Conservation (phyloP, 2,329 filamentous ascomycete species). For the Clarireedia monteithiana region DNA sequence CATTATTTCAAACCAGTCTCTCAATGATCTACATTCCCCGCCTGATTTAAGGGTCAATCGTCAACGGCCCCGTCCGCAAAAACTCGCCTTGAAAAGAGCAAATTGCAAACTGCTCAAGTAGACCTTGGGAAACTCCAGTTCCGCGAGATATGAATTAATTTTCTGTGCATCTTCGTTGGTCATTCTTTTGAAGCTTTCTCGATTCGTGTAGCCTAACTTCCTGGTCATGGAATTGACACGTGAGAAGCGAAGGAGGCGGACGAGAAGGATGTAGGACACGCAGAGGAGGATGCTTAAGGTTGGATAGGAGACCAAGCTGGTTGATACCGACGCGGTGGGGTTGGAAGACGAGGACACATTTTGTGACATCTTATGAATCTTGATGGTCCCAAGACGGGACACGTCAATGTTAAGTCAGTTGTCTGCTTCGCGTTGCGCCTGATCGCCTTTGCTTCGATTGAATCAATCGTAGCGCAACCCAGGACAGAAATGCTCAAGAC, state of each 20-base stretch:
- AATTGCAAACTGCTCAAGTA: conserved; percentile 46
- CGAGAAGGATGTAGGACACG: not conserved
- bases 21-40: not conserved
- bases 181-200: conserved; percentile 42
- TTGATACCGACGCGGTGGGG: not conserved
- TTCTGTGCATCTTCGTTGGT: conserved; percentile 44
- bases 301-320: not conserved
- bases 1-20: not conserved
- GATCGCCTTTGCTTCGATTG: no score
- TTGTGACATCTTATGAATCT: no score
- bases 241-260: conserved; percentile 30
- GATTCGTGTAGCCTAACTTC: conserved; percentile 37
- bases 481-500: no score
- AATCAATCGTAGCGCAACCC: no score
- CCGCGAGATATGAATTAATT: conserved; percentile 38
- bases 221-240: conserved; percentile 33
- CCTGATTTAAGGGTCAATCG: not conserved
- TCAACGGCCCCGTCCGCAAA: not conserved
- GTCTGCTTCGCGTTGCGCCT: no score
- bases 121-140: conserved; percentile 48
- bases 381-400: no score
- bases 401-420: no score
- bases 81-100: conserved; percentile 46
- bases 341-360: not conserved
- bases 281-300: not conserved